phyloP scores from a whole-genome alignment of 176 grass and related monocot species.

The Microstegium vimineum region DNA sequence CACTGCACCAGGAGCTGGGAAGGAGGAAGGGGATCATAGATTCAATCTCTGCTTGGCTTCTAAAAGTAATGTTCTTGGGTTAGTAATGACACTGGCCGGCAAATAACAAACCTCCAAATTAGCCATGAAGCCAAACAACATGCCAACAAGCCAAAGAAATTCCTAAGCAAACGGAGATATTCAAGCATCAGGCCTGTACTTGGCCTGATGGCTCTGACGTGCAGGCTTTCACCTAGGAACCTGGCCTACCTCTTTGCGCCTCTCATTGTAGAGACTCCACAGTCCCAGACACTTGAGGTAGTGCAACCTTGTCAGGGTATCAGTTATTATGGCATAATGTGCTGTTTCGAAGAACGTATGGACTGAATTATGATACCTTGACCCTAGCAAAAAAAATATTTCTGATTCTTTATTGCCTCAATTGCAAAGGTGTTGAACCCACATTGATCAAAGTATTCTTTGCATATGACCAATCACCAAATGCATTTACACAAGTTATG shows the following conservation, averaged over 20 bases:
- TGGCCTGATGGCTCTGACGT: background rate
- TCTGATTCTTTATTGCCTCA: background rate
- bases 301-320: background rate
- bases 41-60: background rate
- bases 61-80: background rate
- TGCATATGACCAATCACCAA: background rate
- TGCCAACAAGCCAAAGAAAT: background rate
- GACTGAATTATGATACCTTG: background rate
- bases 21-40: background rate
- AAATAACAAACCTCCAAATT: background rate
- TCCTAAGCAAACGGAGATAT: background rate
- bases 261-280: background rate
- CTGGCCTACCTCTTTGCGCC: background rate
- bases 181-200: background rate
- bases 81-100: background rate
- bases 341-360: slow-evolving; percentile 2
- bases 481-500: background rate
- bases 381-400: background rate
- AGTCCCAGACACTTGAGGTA: background rate
- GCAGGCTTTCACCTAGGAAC: background rate
- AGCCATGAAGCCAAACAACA: background rate
- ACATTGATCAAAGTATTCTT: background rate
- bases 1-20: background rate
- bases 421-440: background rate
- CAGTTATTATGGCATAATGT: background rate